Evolutionary conservation across 176 grass and related monocot species (phyloP).

Genomic region (Musa schizocarpa): DNA sequence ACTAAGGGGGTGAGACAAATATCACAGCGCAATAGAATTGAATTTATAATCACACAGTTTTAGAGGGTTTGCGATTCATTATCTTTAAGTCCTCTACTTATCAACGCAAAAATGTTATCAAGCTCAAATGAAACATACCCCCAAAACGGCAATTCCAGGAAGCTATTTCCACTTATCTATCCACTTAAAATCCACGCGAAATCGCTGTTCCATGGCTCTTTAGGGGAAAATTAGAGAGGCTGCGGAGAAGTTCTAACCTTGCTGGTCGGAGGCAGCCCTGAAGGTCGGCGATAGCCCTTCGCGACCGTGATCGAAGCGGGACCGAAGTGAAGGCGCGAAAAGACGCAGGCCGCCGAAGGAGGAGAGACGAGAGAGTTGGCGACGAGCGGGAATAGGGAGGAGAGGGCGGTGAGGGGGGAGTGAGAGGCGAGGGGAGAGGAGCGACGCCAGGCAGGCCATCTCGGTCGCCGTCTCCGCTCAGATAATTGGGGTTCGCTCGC

Average conservation of each 20-base stretch:
- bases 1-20: no score
- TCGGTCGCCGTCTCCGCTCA: neutral
- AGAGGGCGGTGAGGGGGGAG: neutral
- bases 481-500: neutral
- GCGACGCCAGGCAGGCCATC: slow-evolving; percentile 1
- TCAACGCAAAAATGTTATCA: neutral
- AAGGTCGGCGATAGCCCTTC: neutral
- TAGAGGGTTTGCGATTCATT: no score
- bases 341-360: neutral
- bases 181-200: no score
- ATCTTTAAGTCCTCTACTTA: neutral
- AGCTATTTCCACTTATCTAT: no score
- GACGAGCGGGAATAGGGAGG: neutral
- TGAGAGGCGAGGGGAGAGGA: neutral
- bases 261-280: neutral
- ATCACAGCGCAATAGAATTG: no score
- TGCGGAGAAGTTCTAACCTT: neutral
- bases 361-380: neutral
- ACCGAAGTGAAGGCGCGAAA: neutral
- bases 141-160: no score
- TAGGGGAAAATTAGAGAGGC: no score
- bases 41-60: no score
- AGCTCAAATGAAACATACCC: no score
- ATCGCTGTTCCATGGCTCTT: no score
- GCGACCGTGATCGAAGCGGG: neutral